A percentile compares a stretch with the other conserved stretches of the same genome.
Evolutionary conservation across 148 eudicot genomes (phyloP).

Genomic region (Fallopia convolvulus): DNA sequence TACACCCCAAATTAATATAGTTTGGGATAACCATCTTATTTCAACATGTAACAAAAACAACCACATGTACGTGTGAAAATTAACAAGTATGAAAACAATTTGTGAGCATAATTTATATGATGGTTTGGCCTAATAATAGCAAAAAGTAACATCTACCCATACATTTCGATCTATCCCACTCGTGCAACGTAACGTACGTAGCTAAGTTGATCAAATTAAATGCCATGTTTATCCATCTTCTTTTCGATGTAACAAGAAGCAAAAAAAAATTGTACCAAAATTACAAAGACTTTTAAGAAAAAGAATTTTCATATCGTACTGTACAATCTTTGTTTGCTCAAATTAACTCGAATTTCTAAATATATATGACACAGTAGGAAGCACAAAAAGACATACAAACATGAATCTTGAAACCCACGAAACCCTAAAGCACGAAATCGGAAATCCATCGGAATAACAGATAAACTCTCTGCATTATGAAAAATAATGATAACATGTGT

Average conservation of each 20-base stretch:
- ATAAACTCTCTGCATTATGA: too few species aligned
- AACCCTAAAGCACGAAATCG: too few species aligned
- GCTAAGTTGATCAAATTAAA: not conserved
- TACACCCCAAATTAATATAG: too few species aligned
- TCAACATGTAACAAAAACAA: too few species aligned
- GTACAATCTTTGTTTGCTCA: not conserved
- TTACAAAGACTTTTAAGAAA: not conserved
- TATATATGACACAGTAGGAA: too few species aligned
- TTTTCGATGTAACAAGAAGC: not conserved
- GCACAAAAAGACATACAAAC: too few species aligned
- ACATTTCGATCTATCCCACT: not conserved
- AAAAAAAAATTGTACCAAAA: not conserved
- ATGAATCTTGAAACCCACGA: too few species aligned
- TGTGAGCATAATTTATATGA: not conserved
- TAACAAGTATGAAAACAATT: not conserved
- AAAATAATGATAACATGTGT: too few species aligned
- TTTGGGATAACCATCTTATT: too few species aligned
- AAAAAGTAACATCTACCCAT: not conserved
- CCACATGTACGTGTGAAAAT: not conserved
- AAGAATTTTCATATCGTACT: not conserved
- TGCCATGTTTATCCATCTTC: not conserved
- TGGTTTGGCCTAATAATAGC: not conserved
- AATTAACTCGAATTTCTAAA: not conserved
- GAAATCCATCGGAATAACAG: too few species aligned
- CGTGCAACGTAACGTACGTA: not conserved